Conservation (phyloP, 2,329 filamentous ascomycete genomes). For the Exophiala bonariae region DNA sequence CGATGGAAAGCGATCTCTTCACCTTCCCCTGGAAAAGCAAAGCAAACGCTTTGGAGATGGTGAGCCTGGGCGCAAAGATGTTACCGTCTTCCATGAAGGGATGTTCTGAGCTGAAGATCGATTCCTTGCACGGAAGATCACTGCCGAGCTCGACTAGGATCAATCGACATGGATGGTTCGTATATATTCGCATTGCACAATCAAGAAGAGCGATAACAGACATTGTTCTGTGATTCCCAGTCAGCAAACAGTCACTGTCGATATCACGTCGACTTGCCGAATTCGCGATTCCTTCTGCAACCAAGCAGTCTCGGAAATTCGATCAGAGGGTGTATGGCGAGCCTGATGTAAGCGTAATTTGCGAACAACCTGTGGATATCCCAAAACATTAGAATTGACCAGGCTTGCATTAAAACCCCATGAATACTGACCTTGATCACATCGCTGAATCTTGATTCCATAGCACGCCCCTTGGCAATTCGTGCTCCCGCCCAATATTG, state of each 20-base stretch:
- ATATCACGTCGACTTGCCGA: constrained; percentile 32
- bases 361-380: constrained; percentile 40
- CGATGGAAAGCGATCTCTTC: constrained; percentile 13
- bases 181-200: constrained; percentile 46
- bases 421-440: constrained; percentile 40
- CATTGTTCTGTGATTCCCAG: constrained; percentile 35
- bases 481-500: constrained; percentile 47
- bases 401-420: too few relatives aligned
- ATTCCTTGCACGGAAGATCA: constrained; percentile 45
- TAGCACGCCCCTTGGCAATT: constrained; percentile 39
- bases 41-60: constrained; percentile 39
- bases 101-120: constrained; percentile 40
- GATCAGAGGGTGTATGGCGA: constrained; percentile 40
- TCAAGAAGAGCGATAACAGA: constrained; percentile 43
- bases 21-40: constrained; percentile 35
- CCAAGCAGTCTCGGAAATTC: constrained; percentile 40
- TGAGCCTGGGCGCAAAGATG: constrained; percentile 37
- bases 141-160: constrained; percentile 42
- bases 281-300: constrained; percentile 46
- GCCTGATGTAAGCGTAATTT: constrained; percentile 39
- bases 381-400: too few relatives aligned
- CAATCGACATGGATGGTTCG: constrained; percentile 46
- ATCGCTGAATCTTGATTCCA: constrained; percentile 45
- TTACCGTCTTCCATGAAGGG: constrained; percentile 44
- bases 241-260: neutral